Evolutionary conservation across 768 basidiomycete genomes (phyloP).

Genomic region (Amanita subjunquillea): DNA sequence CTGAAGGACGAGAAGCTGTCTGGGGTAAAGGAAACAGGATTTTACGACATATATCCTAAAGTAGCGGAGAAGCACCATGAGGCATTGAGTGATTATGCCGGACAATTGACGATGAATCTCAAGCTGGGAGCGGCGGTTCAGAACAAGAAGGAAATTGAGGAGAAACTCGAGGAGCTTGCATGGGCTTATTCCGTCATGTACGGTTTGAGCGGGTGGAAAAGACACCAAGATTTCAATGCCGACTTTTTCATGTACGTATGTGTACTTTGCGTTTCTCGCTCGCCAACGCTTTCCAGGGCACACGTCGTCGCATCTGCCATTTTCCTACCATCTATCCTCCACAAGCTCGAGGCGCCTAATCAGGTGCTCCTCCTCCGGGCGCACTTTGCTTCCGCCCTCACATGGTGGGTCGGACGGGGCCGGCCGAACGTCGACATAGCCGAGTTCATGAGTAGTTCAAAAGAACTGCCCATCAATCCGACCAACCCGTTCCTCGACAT

Average conservation of each 20-base stretch:
- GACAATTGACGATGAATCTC: slow-evolving; percentile 15
- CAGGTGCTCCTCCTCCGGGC: slow-evolving; percentile 36
- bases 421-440: slow-evolving; percentile 35
- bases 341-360: slow-evolving; percentile 21
- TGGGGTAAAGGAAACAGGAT: slow-evolving; percentile 2
- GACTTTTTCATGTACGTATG: slow-evolving; percentile 41
- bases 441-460: slow-evolving; percentile 22
- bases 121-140: not conserved
- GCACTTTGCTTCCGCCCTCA: slow-evolving; percentile 38
- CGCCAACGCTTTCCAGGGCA: slow-evolving; percentile 26
- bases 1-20: slow-evolving; percentile 27
- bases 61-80: slow-evolving; percentile 22
- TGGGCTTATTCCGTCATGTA: slow-evolving; percentile 39
- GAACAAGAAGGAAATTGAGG: slow-evolving; percentile 20
- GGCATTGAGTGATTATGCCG: slow-evolving; percentile 19
- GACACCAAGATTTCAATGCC: slow-evolving; percentile 23
- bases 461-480: slow-evolving; percentile 13
- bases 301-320: slow-evolving; percentile 49
- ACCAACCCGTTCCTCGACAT: slow-evolving; percentile 48
- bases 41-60: slow-evolving; percentile 14
- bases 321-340: slow-evolving; percentile 35
- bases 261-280: not conserved
- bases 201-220: slow-evolving; percentile 21
- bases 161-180: slow-evolving; percentile 40
- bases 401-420: slow-evolving; percentile 44